Evolutionary conservation across 352 stramenopile species (phyloP).

Genomic region (Phytophthora quininea): DNA sequence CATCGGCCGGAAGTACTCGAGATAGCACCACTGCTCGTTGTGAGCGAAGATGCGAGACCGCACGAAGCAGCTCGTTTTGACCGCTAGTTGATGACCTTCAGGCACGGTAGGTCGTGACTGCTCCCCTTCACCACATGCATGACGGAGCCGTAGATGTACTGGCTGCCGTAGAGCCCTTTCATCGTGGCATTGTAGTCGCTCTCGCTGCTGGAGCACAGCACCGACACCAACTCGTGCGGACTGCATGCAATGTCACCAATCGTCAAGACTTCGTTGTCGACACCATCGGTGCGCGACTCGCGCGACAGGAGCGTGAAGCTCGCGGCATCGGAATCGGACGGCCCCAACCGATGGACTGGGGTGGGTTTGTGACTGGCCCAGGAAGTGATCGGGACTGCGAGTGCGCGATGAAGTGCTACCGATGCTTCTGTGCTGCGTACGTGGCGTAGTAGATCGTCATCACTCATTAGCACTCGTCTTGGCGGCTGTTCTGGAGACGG

Average conservation of each 20-base stretch:
- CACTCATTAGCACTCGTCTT: conserved; percentile 27
- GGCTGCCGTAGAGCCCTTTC: conserved; percentile 40
- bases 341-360: conserved; percentile 20
- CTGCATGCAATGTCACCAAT: conserved; percentile 39
- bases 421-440: conserved; percentile 12
- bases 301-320: conserved; percentile 28
- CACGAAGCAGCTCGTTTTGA: conserved; percentile 51
- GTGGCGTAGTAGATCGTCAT: conserved; percentile 36
- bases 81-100: conserved; percentile 34
- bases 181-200: conserved; percentile 44
- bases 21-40: conserved; percentile 60
- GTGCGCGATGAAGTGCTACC: conserved; percentile 26
- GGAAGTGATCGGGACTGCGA: conserved; percentile 20
- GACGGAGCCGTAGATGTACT: conserved; percentile 60
- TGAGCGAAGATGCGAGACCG: conserved; percentile 37
- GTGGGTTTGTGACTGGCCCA: conserved; percentile 25
- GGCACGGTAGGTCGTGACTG: conserved; percentile 14
- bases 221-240: conserved; percentile 30
- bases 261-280: conserved; percentile 31
- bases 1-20: conserved; percentile 53
- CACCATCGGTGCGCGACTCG: not conserved
- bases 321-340: conserved; percentile 1
- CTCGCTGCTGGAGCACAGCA: conserved; percentile 34
- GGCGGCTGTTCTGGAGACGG: conserved; percentile 14
- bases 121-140: conserved; percentile 32